Evolutionary conservation across 495 filamentous ascomycete species (phyloP), one percentile per base, ranked within the genome.

Genomic region (Annulohypoxylon nitens): DNA sequence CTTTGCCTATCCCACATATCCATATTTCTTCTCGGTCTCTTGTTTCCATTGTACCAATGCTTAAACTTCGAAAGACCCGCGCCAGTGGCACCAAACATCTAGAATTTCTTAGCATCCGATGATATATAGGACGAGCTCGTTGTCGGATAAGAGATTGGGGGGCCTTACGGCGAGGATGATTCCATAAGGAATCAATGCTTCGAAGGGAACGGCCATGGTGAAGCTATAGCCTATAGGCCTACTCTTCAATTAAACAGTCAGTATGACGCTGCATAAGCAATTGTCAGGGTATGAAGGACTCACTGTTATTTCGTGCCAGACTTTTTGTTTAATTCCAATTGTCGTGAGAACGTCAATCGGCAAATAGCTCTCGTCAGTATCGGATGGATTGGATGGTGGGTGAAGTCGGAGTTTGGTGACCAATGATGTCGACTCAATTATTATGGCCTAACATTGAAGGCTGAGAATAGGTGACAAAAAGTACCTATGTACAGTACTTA

Each of bases 1-100:
- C 92, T 94, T 92, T 94, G 92, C 83, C 88, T 91, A 77, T 99
- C 96, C 96, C 96, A 99, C 80, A 90, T 88, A 85, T 98, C 97
- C 67, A 93, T 74, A 59, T 92, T 93, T 84, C 93, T 92, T 76
- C 96, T 88, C 47, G 88, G 85, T 80, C 90, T 87, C 89, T 98
- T 97, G 72, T 93, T 91, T 54, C 94, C 97, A 79, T 97, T 97
- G 77, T 92, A 87, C 84, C 91, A 90, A 73, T 89, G 84, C 81
- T 90, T 91, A 80, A 95, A 85, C 73, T 88, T 89, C 26, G 88
- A 89, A 60, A 98, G 81, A 59, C 92, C 92, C 60, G 84, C 89
- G 64, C 95, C 95, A 57, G 91, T 92, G 69, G 93, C 82, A 76
- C 91, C 91, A 79, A 98, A 97, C 93, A 98, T 97, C 95, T 98